Evolutionary conservation across 768 basidiomycete species (phyloP), one percentile per base, ranked within the genome.

Genomic region (Tephrocybe sp.): DNA sequence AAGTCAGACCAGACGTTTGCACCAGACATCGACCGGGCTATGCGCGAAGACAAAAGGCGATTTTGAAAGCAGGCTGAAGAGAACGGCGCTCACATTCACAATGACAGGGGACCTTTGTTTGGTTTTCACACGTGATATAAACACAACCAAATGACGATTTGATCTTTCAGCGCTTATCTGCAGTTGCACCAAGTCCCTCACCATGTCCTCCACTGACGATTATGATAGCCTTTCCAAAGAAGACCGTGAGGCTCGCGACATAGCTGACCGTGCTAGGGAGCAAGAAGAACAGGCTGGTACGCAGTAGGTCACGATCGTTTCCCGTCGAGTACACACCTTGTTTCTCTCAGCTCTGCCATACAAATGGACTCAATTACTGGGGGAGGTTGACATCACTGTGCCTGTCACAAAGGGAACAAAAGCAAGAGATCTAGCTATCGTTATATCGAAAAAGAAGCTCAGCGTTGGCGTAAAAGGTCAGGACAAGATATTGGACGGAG

Each of bases 331-430:
- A 56, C 55, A 55, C 53, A 60, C 58, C 55, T 63, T 55, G 26
- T 54, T 52, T 42, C 52, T 42, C 20, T 58, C 40, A 93, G 92
- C 84, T 14, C 74, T 99, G 55, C 97, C 97, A 5, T 98, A 96
- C 68, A 73, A 68, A 48, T 99, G 97, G 97, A 84, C 71, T 41
- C 97, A 99, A 65, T 84, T 93, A 60, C 77, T 99, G 6, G 83
- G 81, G 12, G 93, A 97, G 48, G 80, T 97, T 17, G 90, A 96
- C 55, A 70, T 99, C 46, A 73, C 78, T 11, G 73, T 98, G 9
- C 86, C 90, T 7, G 87, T 99, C 3, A 89, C 93, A 5, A 82
- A 86, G 52, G 96, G 94, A 13, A 96, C 93, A 4, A 80, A 91
- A 45, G 91, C 76, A 11, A 86, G 75, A 60, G 84, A 96, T 49